A percentile compares a stretch with the other conserved stretches of the same genome.
phyloP scores from a whole-genome alignment of 164 flowering plant genomes.

The Dillenia turbinata region DNA sequence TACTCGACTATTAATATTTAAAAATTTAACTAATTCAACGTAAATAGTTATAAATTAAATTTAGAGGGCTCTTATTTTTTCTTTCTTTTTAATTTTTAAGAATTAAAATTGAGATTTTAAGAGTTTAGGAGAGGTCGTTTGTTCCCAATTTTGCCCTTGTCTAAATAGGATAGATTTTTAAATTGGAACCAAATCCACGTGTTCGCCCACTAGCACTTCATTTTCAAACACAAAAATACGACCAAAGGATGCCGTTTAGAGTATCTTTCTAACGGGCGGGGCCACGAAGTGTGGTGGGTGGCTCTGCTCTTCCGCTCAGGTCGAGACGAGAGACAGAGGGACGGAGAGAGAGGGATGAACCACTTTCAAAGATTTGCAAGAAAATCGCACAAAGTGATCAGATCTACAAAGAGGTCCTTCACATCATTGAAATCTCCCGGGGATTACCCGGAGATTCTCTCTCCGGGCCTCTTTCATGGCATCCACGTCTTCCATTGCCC shows the following conservation, averaged over 20 bases:
- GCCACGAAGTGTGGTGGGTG: constrained; percentile 4
- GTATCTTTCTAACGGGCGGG: constrained; percentile 2
- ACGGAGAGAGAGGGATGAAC: constrained; percentile 14
- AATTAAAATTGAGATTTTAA: no score
- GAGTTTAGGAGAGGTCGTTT: no score
- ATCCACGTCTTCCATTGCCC: constrained; percentile 85
- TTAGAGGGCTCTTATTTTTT: no score
- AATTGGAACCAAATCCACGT: no score
- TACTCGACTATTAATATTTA: no score
- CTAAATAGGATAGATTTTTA: no score
- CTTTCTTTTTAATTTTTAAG: no score
- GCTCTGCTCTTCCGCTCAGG: constrained; percentile 8
- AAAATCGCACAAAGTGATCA: constrained; percentile 12
- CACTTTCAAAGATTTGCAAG: constrained; percentile 15
- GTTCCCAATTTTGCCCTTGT: no score
- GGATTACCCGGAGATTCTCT: constrained; percentile 16
- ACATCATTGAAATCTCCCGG: constrained; percentile 25
- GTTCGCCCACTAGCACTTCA: no score
- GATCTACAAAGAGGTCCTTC: constrained; percentile 37
- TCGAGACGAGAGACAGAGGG: neutral
- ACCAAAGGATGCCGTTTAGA: constrained; percentile 1
- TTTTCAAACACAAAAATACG: no score
- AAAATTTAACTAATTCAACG: no score
- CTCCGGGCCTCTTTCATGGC: constrained; percentile 50
- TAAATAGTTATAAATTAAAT: no score